Evolutionary conservation across 129 eudicot genomes (phyloP).

Genomic region (Pittosporum tobira): DNA sequence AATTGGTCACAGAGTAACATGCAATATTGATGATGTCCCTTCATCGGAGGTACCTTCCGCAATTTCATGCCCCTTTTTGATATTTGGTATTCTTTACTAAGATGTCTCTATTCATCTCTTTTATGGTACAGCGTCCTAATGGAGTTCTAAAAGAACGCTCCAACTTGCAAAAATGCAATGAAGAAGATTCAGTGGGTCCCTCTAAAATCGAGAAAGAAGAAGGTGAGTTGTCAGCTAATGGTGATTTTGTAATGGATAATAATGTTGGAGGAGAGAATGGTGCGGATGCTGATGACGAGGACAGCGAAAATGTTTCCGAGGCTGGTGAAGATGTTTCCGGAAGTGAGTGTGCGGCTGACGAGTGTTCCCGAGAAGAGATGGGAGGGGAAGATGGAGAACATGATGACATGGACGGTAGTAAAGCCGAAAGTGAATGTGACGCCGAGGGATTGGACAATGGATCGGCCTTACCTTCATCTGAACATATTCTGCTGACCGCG

Average conservation of each 20-base stretch:
- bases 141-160: slow-evolving; percentile 32
- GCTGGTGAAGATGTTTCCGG: slow-evolving; percentile 82
- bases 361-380: slow-evolving; percentile 66
- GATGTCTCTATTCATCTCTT: not conserved
- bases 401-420: slow-evolving; percentile 70
- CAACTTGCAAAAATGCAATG: slow-evolving; percentile 15
- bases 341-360: slow-evolving; percentile 90
- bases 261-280: slow-evolving; percentile 44
- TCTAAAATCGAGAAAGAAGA: slow-evolving; percentile 90
- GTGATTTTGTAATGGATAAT: slow-evolving; percentile 60
- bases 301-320: slow-evolving; percentile 76
- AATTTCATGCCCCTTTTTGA: not conserved
- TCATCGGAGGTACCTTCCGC: slow-evolving; percentile 43
- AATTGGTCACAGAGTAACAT: slow-evolving; percentile 43
- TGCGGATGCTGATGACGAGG: slow-evolving; percentile 78
- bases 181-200: slow-evolving; percentile 29
- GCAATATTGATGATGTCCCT: slow-evolving; percentile 31
- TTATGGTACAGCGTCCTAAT: slow-evolving; percentile 37
- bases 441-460: slow-evolving; percentile 64
- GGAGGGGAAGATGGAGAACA: slow-evolving; percentile 70
- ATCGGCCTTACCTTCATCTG: slow-evolving; percentile 39
- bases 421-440: slow-evolving; percentile 96
- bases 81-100: not conserved
- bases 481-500: slow-evolving; percentile 39
- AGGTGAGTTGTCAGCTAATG: slow-evolving; percentile 92